phyloP scores from a whole-genome alignment of 306 rosid species.

The Lathyrus aphaca region DNA sequence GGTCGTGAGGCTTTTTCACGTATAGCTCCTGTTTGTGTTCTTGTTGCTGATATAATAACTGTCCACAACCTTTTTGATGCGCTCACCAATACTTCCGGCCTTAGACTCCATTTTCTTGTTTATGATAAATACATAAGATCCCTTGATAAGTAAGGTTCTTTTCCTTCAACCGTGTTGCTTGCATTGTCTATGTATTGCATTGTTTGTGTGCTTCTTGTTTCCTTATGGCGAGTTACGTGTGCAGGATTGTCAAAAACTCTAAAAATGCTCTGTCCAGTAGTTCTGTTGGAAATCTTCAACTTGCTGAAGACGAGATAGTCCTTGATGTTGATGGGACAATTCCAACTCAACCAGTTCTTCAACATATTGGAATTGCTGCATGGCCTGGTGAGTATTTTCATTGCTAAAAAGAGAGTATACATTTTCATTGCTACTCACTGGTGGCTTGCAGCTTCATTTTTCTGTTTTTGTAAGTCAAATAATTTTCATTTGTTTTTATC shows the following conservation, averaged over 20 bases:
- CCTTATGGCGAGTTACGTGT: slow-evolving; percentile 23
- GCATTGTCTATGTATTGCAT: slow-evolving; percentile 11
- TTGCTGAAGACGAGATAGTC: slow-evolving; percentile 74
- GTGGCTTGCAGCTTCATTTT: slow-evolving; percentile 17
- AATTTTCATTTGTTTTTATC: slow-evolving; percentile 7
- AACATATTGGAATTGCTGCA: slow-evolving; percentile 84
- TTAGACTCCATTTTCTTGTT: slow-evolving; percentile 81
- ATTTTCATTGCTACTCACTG: background rate
- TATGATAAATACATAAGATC: slow-evolving; percentile 80
- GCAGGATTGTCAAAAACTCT: slow-evolving; percentile 74
- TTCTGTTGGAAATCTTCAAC: slow-evolving; percentile 69
- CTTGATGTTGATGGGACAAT: slow-evolving; percentile 86
- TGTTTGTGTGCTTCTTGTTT: slow-evolving; percentile 25
- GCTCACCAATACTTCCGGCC: slow-evolving; percentile 64
- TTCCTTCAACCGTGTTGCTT: slow-evolving; percentile 30
- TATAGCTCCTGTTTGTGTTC: slow-evolving; percentile 78
- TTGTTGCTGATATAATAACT: slow-evolving; percentile 79
- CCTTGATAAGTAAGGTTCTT: slow-evolving; percentile 72
- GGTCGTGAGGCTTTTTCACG: slow-evolving; percentile 88
- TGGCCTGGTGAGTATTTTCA: slow-evolving; percentile 82
- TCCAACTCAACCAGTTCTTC: slow-evolving; percentile 94
- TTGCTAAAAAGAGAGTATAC: slow-evolving; percentile 14
- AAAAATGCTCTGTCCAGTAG: slow-evolving; percentile 51
- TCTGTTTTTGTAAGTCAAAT: slow-evolving; percentile 5
- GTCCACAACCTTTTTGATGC: slow-evolving; percentile 80